Evolutionary conservation across 129 eudicot genomes (phyloP), one percentile per base, ranked within the genome.

Genomic region (Centella asiatica): DNA sequence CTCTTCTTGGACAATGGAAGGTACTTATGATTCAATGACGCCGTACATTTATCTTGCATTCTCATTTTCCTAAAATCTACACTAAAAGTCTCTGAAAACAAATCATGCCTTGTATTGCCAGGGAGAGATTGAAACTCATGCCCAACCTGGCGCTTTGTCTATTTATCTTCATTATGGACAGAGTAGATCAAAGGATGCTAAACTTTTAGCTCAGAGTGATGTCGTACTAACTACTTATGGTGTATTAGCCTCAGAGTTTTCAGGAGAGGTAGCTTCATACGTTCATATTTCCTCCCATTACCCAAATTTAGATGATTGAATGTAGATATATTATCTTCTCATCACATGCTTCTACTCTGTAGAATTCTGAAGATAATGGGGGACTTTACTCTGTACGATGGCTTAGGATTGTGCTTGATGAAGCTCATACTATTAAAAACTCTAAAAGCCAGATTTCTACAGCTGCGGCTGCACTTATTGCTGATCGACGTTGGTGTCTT

Each of bases 1-100:
- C 99, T 64, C 99, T 92, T 65, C 72, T 92, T 23, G 86, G 96
- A 77, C 99, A 92, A 57, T 92, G 99, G 99, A 92, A 92, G 99
- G 99, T 92, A 78, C 61, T 29, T 27, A 37, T 61, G 12, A 10
- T 59, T 18, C 12, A 20, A 49, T n/a, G n/a, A n/a, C n/a, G n/a
- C n/a, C n/a, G n/a, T n/a, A n/a, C n/a, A n/a, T n/a, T n/a, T n/a
- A n/a, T n/a, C n/a, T n/a, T n/a, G n/a, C n/a, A n/a, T n/a, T n/a
- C n/a, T n/a, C n/a, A n/a, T n/a, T n/a, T n/a, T n/a, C n/a, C n/a
- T n/a, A n/a, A n/a, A n/a, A n/a, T n/a, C 26, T 33, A 3, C 22
- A 57, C 12, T 15, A 40, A 44, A 48, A 23, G 14, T 28, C 42
- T 45, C 10, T 53, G 33, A 50, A 61, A 18, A 67, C 78, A 60